Percentiles rank a stretch among this genome's conserved stretches.
Conservation (phyloP, 331 rosid genomes). For the Quercus phellos region DNA sequence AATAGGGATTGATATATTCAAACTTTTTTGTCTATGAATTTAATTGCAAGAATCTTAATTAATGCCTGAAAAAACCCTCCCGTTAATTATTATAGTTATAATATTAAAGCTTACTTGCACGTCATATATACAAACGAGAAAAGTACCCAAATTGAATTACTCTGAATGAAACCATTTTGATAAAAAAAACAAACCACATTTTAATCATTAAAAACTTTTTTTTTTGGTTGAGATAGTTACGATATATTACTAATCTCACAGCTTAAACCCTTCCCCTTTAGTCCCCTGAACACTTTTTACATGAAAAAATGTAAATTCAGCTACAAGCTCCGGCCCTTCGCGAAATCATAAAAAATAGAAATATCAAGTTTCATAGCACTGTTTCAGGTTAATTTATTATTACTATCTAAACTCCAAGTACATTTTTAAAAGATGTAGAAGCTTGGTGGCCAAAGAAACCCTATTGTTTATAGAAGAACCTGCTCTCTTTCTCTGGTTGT, state of each 20-base stretch:
- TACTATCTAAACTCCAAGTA: not conserved
- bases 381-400: not conserved
- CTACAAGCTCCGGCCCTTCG: no score
- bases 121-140: not conserved
- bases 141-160: not conserved
- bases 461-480: not conserved
- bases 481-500: not conserved
- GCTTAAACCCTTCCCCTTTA: accelerated
- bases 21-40: not conserved
- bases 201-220: not conserved
- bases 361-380: no score
- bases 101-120: not conserved
- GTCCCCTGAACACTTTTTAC: accelerated
- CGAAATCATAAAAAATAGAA: no score
- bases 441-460: not conserved
- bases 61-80: no score
- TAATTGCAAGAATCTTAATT: no score
- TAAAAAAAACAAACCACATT: not conserved
- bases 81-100: no score
- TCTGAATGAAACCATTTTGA: not conserved
- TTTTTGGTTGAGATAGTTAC: no score
- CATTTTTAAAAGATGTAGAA: not conserved
- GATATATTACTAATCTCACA: accelerated
- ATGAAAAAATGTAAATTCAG: accelerated
- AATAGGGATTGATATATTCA: not conserved